phyloP scores from a whole-genome alignment of 1,284 basidiomycete genomes.

The Moniliophthora roreri region DNA sequence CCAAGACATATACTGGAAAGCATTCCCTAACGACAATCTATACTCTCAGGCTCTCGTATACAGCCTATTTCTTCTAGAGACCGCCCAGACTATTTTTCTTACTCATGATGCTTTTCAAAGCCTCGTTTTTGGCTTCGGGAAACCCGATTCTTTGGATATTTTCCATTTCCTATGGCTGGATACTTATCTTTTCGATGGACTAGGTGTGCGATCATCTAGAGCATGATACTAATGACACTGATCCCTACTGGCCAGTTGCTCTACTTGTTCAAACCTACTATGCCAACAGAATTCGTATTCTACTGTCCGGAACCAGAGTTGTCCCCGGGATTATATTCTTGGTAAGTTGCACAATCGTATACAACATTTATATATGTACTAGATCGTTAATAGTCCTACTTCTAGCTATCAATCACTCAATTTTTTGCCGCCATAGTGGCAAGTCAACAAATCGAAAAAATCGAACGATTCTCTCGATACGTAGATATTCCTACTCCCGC shows the following conservation, averaged over 20 bases:
- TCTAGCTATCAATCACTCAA: no score
- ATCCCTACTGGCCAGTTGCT: no score
- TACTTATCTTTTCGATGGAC: no score
- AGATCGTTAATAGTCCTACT: no score
- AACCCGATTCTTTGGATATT: neutral
- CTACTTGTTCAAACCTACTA: no score
- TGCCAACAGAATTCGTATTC: neutral
- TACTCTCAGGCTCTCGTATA: conserved; percentile 2
- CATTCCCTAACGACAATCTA: conserved; percentile 2
- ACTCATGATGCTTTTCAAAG: neutral
- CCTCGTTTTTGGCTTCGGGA: neutral
- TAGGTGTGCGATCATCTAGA: neutral
- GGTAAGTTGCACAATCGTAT: neutral
- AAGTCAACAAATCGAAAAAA: no score
- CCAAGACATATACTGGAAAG: conserved; percentile 5
- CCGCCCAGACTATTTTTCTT: conserved; percentile 1
- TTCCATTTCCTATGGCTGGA: neutral
- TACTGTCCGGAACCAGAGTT: neutral
- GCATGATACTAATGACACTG: neutral
- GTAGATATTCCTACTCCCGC: no score
- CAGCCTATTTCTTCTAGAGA: conserved; percentile 1
- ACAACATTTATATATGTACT: no score
- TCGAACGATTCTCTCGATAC: no score
- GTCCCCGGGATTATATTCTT: neutral
- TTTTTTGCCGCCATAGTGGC: no score